phyloP scores from a whole-genome alignment of 2,329 filamentous ascomycete genomes.

The Fusarium sp. region DNA sequence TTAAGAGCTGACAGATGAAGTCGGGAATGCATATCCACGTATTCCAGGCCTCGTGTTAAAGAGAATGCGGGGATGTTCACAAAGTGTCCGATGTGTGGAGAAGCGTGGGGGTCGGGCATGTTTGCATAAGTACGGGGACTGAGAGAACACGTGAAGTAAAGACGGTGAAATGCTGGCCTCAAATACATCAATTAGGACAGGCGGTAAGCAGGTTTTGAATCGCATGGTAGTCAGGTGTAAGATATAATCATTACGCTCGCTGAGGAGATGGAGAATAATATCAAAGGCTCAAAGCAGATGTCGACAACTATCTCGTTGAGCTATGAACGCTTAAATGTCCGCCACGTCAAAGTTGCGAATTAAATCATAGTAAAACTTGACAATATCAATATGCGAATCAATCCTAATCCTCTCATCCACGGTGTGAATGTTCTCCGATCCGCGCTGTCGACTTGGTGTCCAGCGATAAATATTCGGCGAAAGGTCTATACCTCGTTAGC shows the following conservation, averaged over 20 bases:
- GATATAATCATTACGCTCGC: too few species aligned
- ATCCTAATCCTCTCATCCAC: slow-evolving; percentile 59
- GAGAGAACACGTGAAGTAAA: not conserved
- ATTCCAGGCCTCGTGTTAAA: slow-evolving; percentile 1
- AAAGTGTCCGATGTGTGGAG: slow-evolving; percentile 25
- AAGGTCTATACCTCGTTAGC: slow-evolving; percentile 44
- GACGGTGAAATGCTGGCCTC: slow-evolving; percentile 12
- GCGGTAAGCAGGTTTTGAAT: not conserved
- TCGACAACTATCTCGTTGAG: not conserved
- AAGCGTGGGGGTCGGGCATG: slow-evolving; percentile 27
- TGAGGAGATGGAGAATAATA: too few species aligned
- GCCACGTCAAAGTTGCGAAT: slow-evolving; percentile 61
- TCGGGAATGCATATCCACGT: slow-evolving; percentile 3
- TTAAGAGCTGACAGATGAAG: slow-evolving; percentile 12
- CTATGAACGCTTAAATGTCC: slow-evolving; percentile 40
- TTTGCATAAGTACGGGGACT: too few species aligned
- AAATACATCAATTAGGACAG: not conserved
- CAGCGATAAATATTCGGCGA: slow-evolving; percentile 59
- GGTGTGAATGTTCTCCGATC: slow-evolving; percentile 56
- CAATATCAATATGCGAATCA: slow-evolving; percentile 56
- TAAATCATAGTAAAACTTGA: slow-evolving; percentile 61
- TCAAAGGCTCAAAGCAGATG: too few species aligned
- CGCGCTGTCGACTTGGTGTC: slow-evolving; percentile 52
- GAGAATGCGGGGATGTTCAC: slow-evolving; percentile 23
- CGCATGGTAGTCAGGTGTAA: not conserved